phyloP scores from a whole-genome alignment of 2,329 filamentous ascomycete species.

The Daldinia sp. region DNA sequence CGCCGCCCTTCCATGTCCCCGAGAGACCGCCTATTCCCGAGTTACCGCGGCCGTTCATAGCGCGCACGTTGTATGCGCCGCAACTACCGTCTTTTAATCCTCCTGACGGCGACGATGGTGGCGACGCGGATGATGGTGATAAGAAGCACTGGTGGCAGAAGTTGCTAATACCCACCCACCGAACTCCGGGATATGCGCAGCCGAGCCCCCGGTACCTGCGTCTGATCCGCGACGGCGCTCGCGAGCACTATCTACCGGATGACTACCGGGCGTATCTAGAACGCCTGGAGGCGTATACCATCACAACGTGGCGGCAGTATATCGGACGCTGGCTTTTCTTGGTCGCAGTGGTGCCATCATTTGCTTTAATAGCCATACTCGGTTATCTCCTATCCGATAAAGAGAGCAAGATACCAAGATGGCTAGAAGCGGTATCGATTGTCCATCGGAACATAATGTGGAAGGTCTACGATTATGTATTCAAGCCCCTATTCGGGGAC shows the following conservation, averaged over 20 bases:
- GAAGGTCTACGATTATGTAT: conserved; percentile 69
- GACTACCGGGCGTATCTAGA: conserved; percentile 80
- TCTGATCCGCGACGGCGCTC: conserved; percentile 79
- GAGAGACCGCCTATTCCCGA: conserved; percentile 64
- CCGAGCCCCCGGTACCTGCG: conserved; percentile 84
- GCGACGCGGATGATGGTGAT: conserved; percentile 23
- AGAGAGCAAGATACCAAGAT: conserved; percentile 69
- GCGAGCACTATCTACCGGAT: conserved; percentile 79
- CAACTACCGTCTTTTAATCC: conserved; percentile 49
- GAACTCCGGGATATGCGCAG: conserved; percentile 78
- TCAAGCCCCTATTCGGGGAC: conserved; percentile 79
- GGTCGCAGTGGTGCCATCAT: conserved; percentile 63
- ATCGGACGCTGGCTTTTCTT: conserved; percentile 72
- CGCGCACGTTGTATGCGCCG: conserved; percentile 84
- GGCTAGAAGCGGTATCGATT: conserved; percentile 65
- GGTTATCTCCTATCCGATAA: conserved; percentile 65
- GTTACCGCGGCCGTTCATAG: conserved; percentile 73
- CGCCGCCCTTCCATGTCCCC: conserved; percentile 67
- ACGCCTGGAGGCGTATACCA: conserved; percentile 72
- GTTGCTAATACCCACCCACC: conserved; percentile 55
- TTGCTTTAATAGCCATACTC: conserved; percentile 57
- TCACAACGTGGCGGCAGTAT: conserved; percentile 72
- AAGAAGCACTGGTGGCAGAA: conserved; percentile 55
- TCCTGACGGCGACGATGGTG: conserved; percentile 33
- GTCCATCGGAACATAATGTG: conserved; percentile 60